Percentiles rank a stretch among this genome's conserved stretches.
These are phyloP conservation scores for Purshia tridentata DNA, from an alignment of 306 rosid species.

Conservation along the genomic window DNA sequence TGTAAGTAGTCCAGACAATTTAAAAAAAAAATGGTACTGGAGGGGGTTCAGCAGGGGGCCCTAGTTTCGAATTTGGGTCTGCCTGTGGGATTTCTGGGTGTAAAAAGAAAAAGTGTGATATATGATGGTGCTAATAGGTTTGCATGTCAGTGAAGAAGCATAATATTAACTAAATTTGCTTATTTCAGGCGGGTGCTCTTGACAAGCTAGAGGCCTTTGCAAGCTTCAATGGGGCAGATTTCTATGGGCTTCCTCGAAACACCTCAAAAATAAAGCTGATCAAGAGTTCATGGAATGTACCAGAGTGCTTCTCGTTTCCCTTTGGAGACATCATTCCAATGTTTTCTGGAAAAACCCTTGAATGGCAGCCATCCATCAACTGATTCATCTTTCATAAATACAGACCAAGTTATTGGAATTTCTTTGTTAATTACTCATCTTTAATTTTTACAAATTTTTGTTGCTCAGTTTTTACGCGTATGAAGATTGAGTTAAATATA, in stretches of 20 bases:
- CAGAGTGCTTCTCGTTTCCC: conserved; percentile 56
- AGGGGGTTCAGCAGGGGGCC: too few relatives aligned
- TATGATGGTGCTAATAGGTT: neutral
- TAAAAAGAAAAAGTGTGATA: neutral
- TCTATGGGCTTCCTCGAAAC: conserved; percentile 88
- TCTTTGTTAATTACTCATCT: neutral
- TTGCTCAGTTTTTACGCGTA: too few relatives aligned
- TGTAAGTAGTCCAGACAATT: neutral
- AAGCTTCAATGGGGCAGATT: conserved; percentile 97
- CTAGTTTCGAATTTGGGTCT: too few relatives aligned
- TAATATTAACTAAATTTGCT: neutral
- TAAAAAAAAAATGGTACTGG: neutral
- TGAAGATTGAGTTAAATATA: too few relatives aligned
- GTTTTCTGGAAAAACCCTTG: conserved; percentile 78
- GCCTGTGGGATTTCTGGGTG: too few relatives aligned
- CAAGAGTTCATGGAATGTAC: conserved; percentile 76
- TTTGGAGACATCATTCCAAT: conserved; percentile 81
- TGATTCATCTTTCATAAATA: conserved; percentile 25
- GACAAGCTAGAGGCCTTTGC: conserved; percentile 89
- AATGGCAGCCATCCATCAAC: conserved; percentile 59
- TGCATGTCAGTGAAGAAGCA: neutral
- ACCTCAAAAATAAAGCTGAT: conserved; percentile 56
- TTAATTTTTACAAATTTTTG: neutral
- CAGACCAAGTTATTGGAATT: neutral
- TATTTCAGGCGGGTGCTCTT: conserved; percentile 71